Conservation (phyloP, 139 green algal species). For the Microglena sp. region DNA sequence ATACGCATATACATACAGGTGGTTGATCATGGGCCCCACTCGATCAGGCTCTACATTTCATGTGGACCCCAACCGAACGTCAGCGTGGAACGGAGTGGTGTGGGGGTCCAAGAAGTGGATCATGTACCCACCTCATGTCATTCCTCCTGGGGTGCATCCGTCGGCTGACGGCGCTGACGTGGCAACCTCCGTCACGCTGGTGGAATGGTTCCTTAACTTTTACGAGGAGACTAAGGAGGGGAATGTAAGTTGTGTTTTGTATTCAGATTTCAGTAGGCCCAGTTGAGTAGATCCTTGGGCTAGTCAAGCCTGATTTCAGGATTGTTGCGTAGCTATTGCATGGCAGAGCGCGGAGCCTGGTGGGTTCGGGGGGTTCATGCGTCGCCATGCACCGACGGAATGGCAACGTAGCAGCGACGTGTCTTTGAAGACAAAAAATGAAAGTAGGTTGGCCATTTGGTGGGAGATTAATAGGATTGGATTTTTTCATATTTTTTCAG, state of each 20-base stretch:
- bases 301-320: no score
- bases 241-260: slow-evolving; percentile 28
- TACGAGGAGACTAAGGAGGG: slow-evolving; percentile 43
- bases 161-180: slow-evolving; percentile 84
- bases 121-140: slow-evolving; percentile 66
- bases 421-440: no score
- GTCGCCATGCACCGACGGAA: no score
- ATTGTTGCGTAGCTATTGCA: no score
- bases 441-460: no score
- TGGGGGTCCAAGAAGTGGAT: slow-evolving; percentile 80
- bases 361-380: no score
- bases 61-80: slow-evolving; percentile 81
- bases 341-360: no score
- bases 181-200: slow-evolving; percentile 69
- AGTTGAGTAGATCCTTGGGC: no score
- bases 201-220: slow-evolving; percentile 90
- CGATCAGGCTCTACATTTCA: slow-evolving; percentile 69
- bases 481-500: no score
- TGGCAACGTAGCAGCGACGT: no score
- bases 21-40: slow-evolving; percentile 86
- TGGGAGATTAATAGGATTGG: no score
- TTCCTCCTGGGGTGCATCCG: slow-evolving; percentile 77
- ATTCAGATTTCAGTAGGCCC: no score
- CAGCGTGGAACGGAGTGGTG: slow-evolving; percentile 85
- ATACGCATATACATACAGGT: slow-evolving; percentile 39